Percentiles rank a stretch among this genome's conserved stretches.
Evolutionary conservation across 2,329 filamentous ascomycete genomes (phyloP).

Genomic region (Fusarium agapanthi): DNA sequence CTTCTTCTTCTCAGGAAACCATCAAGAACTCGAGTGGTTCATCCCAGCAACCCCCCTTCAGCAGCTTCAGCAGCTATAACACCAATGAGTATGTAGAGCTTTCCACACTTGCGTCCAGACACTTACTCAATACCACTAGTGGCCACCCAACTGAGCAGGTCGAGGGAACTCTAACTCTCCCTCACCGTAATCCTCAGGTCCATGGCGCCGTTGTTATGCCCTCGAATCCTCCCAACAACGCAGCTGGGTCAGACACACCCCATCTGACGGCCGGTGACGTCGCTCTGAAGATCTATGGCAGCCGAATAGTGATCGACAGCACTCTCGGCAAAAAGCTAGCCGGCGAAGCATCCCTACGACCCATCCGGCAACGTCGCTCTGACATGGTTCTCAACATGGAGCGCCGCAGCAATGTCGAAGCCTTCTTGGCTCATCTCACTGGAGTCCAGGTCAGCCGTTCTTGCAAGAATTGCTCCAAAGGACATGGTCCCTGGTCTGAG

Average conservation of each 20-base stretch:
- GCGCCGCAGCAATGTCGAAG: slow-evolving; percentile 68
- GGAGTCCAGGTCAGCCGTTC: slow-evolving; percentile 58
- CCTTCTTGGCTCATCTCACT: slow-evolving; percentile 65
- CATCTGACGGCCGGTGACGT: slow-evolving; percentile 55
- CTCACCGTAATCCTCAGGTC: neutral
- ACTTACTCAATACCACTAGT: neutral
- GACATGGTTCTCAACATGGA: slow-evolving; percentile 64
- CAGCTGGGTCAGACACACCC: neutral
- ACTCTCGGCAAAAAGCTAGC: slow-evolving; percentile 64
- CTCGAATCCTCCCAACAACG: neutral
- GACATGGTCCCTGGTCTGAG: slow-evolving; percentile 66
- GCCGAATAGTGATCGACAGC: slow-evolving; percentile 59
- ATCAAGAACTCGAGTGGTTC: neutral
- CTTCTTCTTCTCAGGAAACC: neutral
- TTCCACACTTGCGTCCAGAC: neutral
- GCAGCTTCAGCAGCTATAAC: neutral
- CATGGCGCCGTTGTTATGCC: neutral
- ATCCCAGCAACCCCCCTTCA: neutral
- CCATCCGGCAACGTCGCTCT: slow-evolving; percentile 61
- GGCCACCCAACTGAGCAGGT: neutral
- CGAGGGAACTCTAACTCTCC: too few relatives aligned
- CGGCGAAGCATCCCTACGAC: slow-evolving; percentile 57
- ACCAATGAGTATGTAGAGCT: neutral
- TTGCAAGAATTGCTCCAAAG: slow-evolving; percentile 69
- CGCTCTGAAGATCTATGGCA: slow-evolving; percentile 58